Conservation (phyloP, 176 grass and related monocot genomes). For the Alloteropsis semialata region DNA sequence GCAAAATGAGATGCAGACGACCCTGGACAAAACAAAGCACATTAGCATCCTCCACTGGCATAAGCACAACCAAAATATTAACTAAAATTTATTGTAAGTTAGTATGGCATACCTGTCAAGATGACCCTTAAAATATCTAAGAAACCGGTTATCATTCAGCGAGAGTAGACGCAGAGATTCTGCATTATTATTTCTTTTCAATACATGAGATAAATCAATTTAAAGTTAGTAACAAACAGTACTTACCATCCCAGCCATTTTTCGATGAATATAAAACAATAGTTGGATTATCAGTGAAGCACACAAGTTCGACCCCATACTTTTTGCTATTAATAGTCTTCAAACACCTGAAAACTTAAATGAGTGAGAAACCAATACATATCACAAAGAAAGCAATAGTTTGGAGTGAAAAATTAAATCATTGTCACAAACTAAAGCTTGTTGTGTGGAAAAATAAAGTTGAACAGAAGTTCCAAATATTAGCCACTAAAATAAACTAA, state of each 20-base stretch:
- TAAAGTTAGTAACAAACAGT: background rate
- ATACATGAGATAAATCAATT: slow-evolving; percentile 14
- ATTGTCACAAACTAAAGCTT: background rate
- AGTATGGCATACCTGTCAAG: slow-evolving; percentile 68
- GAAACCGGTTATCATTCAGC: slow-evolving; percentile 85
- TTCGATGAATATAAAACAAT: slow-evolving; percentile 93
- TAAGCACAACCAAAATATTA: slow-evolving; percentile 10
- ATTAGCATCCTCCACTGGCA: slow-evolving; percentile 11
- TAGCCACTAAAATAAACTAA: background rate
- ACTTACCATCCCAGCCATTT: slow-evolving; percentile 99
- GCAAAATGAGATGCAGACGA: slow-evolving; percentile 85
- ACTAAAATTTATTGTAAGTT: background rate
- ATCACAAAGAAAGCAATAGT: background rate
- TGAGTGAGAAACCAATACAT: slow-evolving; percentile 27
- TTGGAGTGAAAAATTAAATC: background rate
- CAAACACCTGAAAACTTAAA: slow-evolving; percentile 62
- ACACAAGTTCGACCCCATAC: slow-evolving; percentile 92
- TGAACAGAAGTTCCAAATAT: background rate
- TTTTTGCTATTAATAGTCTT: slow-evolving; percentile 99
- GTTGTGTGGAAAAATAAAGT: background rate
- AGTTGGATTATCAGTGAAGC: slow-evolving; percentile 86
- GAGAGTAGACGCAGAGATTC: slow-evolving; percentile 94
- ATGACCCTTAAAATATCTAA: slow-evolving; percentile 99
- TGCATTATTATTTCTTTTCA: slow-evolving; percentile 43
- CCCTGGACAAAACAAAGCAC: slow-evolving; percentile 46